Evolutionary conservation across 495 filamentous ascomycete genomes (phyloP).

Genomic region (Aspergillus ostianus): DNA sequence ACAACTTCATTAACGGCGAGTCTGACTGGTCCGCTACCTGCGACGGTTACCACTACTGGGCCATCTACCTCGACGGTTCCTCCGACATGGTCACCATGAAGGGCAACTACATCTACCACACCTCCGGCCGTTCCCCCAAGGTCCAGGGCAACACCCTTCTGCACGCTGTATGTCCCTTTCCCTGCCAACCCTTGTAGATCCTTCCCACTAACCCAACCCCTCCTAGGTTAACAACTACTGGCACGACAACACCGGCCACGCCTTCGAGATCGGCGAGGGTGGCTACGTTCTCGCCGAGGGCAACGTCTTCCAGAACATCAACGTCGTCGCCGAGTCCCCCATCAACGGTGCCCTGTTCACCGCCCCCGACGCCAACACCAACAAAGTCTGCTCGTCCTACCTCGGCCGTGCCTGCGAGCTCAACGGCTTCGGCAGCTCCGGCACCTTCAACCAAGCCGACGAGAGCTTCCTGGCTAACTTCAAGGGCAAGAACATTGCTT

Average conservation of each 20-base stretch:
- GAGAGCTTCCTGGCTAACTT: constrained; percentile 42
- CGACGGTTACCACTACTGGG: constrained; percentile 50
- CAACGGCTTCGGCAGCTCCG: constrained; percentile 44
- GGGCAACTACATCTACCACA: constrained; percentile 49
- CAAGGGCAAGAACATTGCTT: constrained; percentile 36
- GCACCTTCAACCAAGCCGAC: constrained; percentile 26
- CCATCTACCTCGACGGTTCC: constrained; percentile 39
- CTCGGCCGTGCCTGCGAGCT: constrained; percentile 41
- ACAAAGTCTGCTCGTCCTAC: constrained; percentile 13
- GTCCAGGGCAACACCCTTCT: constrained; percentile 42
- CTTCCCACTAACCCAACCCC: no score
- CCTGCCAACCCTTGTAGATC: no score
- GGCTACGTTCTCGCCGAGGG: constrained; percentile 53
- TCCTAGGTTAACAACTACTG: constrained; percentile 52
- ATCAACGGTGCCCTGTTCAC: constrained; percentile 33
- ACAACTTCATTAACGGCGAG: constrained; percentile 44
- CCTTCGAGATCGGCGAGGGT: constrained; percentile 50
- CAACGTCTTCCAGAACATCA: constrained; percentile 52
- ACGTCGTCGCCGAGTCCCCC: constrained; percentile 18
- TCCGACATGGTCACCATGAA: constrained; percentile 45
- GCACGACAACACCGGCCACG: constrained; percentile 48
- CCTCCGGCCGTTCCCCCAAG: constrained; percentile 43
- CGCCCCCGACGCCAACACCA: neutral
- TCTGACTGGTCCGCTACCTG: constrained; percentile 42
- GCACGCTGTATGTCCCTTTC: constrained; percentile 24